Percentiles rank a stretch among this genome's conserved stretches.
These are phyloP conservation scores for Auricularia cornea DNA, from an alignment of 768 basidiomycete species.

Conservation along the genomic window DNA sequence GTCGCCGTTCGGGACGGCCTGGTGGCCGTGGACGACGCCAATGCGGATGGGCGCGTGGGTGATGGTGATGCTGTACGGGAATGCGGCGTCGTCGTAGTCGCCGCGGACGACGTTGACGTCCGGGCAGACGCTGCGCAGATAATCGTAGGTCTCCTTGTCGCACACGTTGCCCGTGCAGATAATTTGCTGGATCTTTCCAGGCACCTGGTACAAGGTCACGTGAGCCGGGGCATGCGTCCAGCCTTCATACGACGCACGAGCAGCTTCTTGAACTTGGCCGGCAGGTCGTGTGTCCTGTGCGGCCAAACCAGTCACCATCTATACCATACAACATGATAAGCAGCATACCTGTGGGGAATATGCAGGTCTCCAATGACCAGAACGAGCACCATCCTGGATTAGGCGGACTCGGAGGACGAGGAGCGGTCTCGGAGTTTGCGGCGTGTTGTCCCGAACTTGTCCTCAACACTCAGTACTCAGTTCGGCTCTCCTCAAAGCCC, in stretches of 20 bases:
- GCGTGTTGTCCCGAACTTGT: too few species aligned
- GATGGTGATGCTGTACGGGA: constrained; percentile 75
- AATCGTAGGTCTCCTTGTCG: constrained; percentile 96
- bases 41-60: constrained; percentile 81
- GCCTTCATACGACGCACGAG: too few species aligned
- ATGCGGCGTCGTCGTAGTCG: constrained; percentile 89
- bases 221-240: too few species aligned
- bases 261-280: constrained; percentile 94
- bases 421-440: too few species aligned
- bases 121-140: constrained; percentile 88
- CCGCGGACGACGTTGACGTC: constrained; percentile 90
- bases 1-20: constrained; percentile 87
- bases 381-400: constrained; percentile 92
- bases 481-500: too few species aligned
- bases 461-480: too few species aligned
- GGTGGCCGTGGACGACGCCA: constrained; percentile 90
- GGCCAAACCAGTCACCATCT: too few species aligned
- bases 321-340: too few species aligned
- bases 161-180: constrained; percentile 96
- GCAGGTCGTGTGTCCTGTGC: constrained; percentile 77
- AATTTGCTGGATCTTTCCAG: constrained; percentile 97
- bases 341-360: too few species aligned
- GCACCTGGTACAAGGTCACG: too few species aligned
- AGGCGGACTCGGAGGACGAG: constrained; percentile 1
- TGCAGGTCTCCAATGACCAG: constrained; percentile 96